These are phyloP conservation scores for Solanum microdontum DNA, from an alignment of 257 asterid genomes.

Conservation along the genomic window DNA sequence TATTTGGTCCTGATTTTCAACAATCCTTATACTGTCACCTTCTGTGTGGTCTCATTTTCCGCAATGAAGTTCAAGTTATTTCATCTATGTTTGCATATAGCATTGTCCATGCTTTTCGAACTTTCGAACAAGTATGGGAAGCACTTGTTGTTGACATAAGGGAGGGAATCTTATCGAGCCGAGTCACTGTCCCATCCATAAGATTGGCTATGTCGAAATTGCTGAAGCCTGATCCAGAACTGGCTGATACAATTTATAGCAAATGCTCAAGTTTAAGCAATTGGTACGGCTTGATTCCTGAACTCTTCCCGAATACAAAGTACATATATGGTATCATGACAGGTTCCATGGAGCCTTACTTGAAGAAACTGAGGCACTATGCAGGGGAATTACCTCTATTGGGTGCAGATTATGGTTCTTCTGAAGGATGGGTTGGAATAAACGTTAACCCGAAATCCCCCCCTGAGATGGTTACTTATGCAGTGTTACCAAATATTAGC, in stretches of 20 bases:
- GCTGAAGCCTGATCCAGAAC: slow-evolving; percentile 17
- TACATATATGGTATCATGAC: not conserved
- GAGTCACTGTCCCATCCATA: slow-evolving; percentile 7
- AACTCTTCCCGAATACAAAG: slow-evolving; percentile 39
- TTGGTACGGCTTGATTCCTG: slow-evolving; percentile 22
- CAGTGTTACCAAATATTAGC: slow-evolving; percentile 29
- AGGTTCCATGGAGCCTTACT: not conserved
- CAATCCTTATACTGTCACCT: slow-evolving; percentile 8
- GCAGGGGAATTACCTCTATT: slow-evolving; percentile 15
- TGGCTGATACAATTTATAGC: slow-evolving; percentile 14
- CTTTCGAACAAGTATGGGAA: slow-evolving; percentile 16
- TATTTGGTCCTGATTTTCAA: slow-evolving; percentile 21
- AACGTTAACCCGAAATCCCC: not conserved
- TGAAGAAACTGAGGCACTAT: slow-evolving; percentile 1
- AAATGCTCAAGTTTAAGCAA: slow-evolving; percentile 12
- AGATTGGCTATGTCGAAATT: slow-evolving; percentile 14
- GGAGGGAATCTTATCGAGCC: slow-evolving; percentile 14
- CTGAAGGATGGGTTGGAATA: not conserved
- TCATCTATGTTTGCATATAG: slow-evolving; percentile 5
- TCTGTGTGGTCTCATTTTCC: slow-evolving; percentile 35
- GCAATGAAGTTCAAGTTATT: slow-evolving; percentile 18
- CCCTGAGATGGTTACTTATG: slow-evolving; percentile 29
- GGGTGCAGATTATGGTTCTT: slow-evolving; percentile 25
- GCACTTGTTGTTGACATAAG: slow-evolving; percentile 19
- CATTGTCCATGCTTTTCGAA: not conserved